phyloP scores from a whole-genome alignment of 176 grass and related monocot genomes.

The Oryza rufipogon region DNA sequence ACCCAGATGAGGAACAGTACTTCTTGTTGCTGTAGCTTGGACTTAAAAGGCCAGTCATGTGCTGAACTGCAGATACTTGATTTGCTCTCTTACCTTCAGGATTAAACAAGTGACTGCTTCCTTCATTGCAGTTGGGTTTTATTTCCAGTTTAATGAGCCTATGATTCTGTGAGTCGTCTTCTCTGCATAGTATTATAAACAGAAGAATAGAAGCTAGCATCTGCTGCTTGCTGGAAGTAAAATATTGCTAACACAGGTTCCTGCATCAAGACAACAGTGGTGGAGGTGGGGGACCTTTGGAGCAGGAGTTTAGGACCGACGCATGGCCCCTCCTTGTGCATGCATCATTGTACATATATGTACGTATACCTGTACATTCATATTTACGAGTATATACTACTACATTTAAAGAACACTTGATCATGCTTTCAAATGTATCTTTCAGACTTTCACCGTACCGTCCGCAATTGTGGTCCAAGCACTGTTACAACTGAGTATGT shows the following conservation, averaged over 20 bases:
- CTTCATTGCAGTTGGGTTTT: constrained; percentile 15
- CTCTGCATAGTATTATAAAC: constrained; percentile 29
- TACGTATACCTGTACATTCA: not conserved
- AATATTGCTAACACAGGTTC: constrained; percentile 34
- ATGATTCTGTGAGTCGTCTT: constrained; percentile 44
- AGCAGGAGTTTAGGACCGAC: not conserved
- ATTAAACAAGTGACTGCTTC: constrained; percentile 36
- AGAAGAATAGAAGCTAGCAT: constrained; percentile 34
- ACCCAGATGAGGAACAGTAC: constrained; percentile 26
- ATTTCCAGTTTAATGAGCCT: constrained; percentile 40
- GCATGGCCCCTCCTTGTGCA: not conserved
- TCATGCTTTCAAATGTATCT: constrained; percentile 39
- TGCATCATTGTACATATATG: not conserved
- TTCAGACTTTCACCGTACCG: not conserved
- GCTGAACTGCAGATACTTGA: constrained; percentile 18
- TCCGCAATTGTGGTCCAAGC: not conserved
- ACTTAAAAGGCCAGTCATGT: constrained; percentile 40
- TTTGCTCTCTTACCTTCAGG: constrained; percentile 34
- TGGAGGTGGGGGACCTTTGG: not conserved
- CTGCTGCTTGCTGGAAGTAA: constrained; percentile 23
- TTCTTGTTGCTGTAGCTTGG: constrained; percentile 35
- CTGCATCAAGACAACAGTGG: constrained; percentile 6
- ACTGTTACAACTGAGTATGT: constrained; percentile 4
- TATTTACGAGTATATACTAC: not conserved
- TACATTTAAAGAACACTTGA: constrained; percentile 24